phyloP scores from a whole-genome alignment of 805 yeast genomes.

The Ogataea pini region DNA sequence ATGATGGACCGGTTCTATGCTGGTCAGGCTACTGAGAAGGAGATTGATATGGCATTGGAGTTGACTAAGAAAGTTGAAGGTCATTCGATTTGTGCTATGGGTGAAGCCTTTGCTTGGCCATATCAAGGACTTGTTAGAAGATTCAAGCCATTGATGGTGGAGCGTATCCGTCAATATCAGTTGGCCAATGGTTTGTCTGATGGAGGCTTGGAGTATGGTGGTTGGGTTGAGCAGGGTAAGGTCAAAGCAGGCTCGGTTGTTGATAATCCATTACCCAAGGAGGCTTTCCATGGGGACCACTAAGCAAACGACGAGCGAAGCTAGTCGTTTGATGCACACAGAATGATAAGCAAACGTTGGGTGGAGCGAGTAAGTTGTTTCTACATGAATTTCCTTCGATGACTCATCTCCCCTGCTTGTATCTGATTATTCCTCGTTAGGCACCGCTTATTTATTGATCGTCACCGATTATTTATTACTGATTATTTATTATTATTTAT shows the following conservation, averaged over 20 bases:
- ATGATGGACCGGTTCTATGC: slow-evolving; percentile 79
- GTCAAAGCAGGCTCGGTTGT: slow-evolving; percentile 64
- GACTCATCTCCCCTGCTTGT: too few relatives aligned
- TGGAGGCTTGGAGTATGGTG: slow-evolving; percentile 57
- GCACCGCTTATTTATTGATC: neutral
- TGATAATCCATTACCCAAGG: slow-evolving; percentile 56
- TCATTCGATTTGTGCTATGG: slow-evolving; percentile 88
- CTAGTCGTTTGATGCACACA: neutral
- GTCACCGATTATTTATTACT: slow-evolving; percentile 5
- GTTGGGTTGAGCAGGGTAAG: slow-evolving; percentile 68
- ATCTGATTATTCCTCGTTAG: neutral
- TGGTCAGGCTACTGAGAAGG: slow-evolving; percentile 80
- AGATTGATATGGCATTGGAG: slow-evolving; percentile 83
- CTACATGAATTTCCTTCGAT: too few relatives aligned
- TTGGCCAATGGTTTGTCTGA: slow-evolving; percentile 39
- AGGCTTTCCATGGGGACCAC: slow-evolving; percentile 36
- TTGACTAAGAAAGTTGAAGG: slow-evolving; percentile 87
- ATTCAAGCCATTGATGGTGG: slow-evolving; percentile 80
- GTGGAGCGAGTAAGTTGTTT: too few relatives aligned
- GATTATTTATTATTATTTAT: slow-evolving; percentile 3
- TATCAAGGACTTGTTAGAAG: slow-evolving; percentile 84
- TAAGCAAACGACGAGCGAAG: slow-evolving; percentile 7
- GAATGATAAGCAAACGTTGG: too few relatives aligned
- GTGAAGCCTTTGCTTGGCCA: slow-evolving; percentile 95
- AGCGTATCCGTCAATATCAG: slow-evolving; percentile 67